phyloP scores from a whole-genome alignment of 352 stramenopile species.

The Aphanomyces cochlioides region DNA sequence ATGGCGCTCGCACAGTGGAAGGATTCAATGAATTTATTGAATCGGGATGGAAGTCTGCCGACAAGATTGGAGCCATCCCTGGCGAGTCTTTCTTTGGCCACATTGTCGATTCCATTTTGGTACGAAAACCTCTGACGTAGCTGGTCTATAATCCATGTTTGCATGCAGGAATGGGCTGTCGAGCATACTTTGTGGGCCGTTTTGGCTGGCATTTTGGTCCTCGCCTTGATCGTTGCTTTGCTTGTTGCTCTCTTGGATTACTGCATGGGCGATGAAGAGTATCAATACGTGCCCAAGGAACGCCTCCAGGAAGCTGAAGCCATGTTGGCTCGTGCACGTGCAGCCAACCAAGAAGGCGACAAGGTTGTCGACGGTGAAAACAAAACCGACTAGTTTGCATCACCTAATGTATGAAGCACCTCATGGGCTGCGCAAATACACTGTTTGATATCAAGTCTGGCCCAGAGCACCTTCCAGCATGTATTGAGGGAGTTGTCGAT shows the following conservation, averaged over 20 bases:
- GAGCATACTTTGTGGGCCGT: conserved; percentile 69
- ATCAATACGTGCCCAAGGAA: conserved; percentile 41
- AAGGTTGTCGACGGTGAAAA: conserved; percentile 30
- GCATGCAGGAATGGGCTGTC: conserved; percentile 50
- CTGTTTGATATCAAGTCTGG: background rate
- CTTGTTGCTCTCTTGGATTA: conserved; percentile 70
- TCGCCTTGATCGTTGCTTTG: conserved; percentile 62
- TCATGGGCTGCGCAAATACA: background rate
- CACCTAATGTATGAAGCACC: background rate
- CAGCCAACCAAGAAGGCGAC: background rate
- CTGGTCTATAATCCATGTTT: conserved; percentile 8
- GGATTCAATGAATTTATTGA: conserved; percentile 63
- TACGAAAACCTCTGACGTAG: conserved; percentile 11
- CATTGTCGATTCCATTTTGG: conserved; percentile 54
- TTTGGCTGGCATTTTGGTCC: conserved; percentile 48
- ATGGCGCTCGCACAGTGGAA: conserved; percentile 60
- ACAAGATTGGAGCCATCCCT: conserved; percentile 52
- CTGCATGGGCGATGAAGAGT: conserved; percentile 63
- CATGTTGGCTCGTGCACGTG: background rate
- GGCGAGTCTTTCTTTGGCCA: conserved; percentile 59
- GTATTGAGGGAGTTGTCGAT: too few relatives aligned
- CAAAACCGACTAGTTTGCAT: conserved; percentile 20
- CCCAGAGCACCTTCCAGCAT: too few relatives aligned
- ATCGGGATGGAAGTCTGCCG: conserved; percentile 50
- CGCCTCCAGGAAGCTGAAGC: conserved; percentile 22